Percentiles rank a stretch among this genome's conserved stretches.
Conservation (phyloP, 345 rosid species). For the Camelina laxa region DNA sequence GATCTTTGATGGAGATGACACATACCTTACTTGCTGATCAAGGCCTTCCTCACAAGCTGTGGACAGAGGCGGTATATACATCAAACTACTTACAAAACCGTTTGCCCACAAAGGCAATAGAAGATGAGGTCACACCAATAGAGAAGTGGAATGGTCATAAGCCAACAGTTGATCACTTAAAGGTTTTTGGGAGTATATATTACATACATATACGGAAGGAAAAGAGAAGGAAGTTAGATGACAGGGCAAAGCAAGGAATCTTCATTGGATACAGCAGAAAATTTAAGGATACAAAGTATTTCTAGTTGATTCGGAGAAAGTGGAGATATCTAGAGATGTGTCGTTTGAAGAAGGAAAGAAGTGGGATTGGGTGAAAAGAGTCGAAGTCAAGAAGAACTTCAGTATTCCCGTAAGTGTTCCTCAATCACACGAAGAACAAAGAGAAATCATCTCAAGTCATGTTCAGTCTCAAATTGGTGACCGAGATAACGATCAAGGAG, state of each 20-base stretch:
- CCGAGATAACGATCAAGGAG: not conserved
- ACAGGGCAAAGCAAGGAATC: not conserved
- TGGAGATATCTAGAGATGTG: no score
- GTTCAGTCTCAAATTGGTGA: not conserved
- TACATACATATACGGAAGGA: not conserved
- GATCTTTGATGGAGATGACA: not conserved
- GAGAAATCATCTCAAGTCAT: not conserved
- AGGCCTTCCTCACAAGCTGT: not conserved
- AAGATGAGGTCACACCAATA: not conserved
- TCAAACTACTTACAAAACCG: not conserved
- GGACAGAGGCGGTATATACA: not conserved
- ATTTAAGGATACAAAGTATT: not conserved
- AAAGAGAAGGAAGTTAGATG: not conserved
- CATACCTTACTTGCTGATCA: not conserved
- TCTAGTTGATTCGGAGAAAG: not conserved
- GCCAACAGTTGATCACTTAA: not conserved
- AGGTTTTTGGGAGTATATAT: not conserved
- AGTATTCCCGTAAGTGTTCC: not conserved
- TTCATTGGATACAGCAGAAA: not conserved
- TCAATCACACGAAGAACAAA: not conserved
- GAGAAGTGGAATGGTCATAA: not conserved
- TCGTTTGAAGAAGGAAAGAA: not conserved
- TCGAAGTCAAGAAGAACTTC: not conserved
- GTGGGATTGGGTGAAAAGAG: not conserved
- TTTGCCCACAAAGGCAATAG: not conserved